Evolutionary conservation across 2,329 filamentous ascomycete genomes (phyloP).

Genomic region (Malbranchea cinnamomea): DNA sequence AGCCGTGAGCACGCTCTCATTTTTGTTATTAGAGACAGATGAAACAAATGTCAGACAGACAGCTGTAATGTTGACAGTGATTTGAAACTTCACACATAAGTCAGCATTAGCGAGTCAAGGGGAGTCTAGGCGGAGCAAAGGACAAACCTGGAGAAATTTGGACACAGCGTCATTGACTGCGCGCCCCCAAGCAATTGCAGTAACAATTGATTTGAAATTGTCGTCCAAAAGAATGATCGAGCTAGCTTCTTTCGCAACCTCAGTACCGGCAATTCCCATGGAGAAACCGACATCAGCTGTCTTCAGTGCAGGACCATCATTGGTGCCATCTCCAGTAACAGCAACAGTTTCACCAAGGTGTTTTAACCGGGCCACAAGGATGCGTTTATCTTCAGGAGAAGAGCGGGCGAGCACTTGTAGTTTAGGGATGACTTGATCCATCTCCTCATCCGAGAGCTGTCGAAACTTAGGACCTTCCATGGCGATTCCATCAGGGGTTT

Average conservation of each 20-base stretch:
- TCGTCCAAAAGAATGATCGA: constrained; percentile 54
- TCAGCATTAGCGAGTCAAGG: neutral
- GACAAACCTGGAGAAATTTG: constrained; percentile 43
- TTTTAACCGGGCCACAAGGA: constrained; percentile 47
- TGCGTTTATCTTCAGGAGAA: constrained; percentile 52
- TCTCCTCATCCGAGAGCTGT: constrained; percentile 42
- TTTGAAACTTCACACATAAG: constrained; percentile 27
- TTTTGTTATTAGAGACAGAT: constrained; percentile 54
- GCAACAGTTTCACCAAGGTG: constrained; percentile 48
- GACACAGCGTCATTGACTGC: constrained; percentile 53
- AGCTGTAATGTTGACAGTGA: constrained; percentile 82
- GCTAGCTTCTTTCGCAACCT: constrained; percentile 54
- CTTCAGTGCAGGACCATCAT: constrained; percentile 51
- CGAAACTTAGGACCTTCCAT: constrained; percentile 58
- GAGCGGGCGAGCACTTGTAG: constrained; percentile 51
- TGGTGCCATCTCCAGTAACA: constrained; percentile 51
- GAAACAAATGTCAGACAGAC: constrained; percentile 79
- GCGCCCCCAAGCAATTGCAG: constrained; percentile 53
- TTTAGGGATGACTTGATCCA: constrained; percentile 42
- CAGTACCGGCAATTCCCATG: constrained; percentile 52
- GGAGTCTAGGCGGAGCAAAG: neutral
- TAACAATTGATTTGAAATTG: constrained; percentile 51
- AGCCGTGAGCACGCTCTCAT: constrained; percentile 65
- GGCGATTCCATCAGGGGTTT: constrained; percentile 41
- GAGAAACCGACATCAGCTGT: constrained; percentile 54